Base-by-base conservation (phyloP, 176 grass and related monocot species). In the Phragmites australis region DNA sequence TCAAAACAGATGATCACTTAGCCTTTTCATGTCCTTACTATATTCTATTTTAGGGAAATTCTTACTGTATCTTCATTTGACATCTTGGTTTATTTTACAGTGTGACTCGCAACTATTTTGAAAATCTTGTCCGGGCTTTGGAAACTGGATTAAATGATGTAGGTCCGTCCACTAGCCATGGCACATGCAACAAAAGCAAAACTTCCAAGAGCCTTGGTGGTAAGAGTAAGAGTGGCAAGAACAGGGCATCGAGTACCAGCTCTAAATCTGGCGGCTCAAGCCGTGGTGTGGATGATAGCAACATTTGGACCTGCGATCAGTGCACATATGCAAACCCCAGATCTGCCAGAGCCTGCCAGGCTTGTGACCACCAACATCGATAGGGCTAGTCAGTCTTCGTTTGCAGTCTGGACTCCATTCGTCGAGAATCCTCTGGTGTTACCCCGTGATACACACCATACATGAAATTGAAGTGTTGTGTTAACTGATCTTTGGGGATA, bases 91-190 rank as follows among this genome's bases (percentile, higher is more conserved):
- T 32, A 21, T 85, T 76, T 78, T 80, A 80, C 92, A 99, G 97
- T 65, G 97, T 99, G 23, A 99, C 97, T 51, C 90, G 90, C 67
- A 99, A 99, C 86, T 99, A 99, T 83, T 99, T 99, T 80, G 97
- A 99, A 82, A 99, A 99, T 81, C 90, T 99, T 1, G 97, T 99
- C 26, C 90, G 82, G 72, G 97, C 97, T 75, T 61, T 99, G 75
- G 97, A 99, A 87, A 95, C 88, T 65, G 97, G 97, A 61, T 86
- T 99, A 84, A 95, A 91, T 50, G 93, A 96, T 44, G 97, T 99
- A 46, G 97, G 93, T n/a, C 88, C 97, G 68, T 93, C 97, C 21
- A 91, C 87, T 71, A 91, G 82, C 76, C 92, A 91, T 43, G 84
- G 79, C 17, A 64, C 89, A 11, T 84, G 90, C 82, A 96, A 74